These are phyloP conservation scores for Calocybe gangraenosa DNA, from an alignment of 768 basidiomycete genomes.

Conservation along the genomic window DNA sequence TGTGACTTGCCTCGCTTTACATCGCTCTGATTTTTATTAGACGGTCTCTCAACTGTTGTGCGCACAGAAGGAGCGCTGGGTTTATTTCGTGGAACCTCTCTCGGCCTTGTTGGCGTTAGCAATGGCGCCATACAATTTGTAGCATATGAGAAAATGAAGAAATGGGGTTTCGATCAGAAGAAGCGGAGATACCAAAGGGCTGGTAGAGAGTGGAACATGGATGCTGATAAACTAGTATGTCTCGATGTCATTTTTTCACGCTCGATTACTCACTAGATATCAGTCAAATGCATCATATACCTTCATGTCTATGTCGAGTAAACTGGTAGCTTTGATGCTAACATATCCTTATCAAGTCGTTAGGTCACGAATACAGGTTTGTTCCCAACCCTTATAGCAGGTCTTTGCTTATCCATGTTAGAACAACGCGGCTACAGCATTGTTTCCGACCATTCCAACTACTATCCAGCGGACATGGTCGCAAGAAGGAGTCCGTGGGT, in stretches of 20 bases:
- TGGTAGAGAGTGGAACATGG: slow-evolving; percentile 62
- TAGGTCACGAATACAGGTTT: slow-evolving; percentile 87
- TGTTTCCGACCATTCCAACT: slow-evolving; percentile 81
- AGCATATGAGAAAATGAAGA: slow-evolving; percentile 94
- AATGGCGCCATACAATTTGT: slow-evolving; percentile 97
- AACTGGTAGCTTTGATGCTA: slow-evolving; percentile 72
- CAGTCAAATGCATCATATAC: slow-evolving; percentile 93
- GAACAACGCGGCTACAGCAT: slow-evolving; percentile 61
- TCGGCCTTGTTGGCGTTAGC: slow-evolving; percentile 89
- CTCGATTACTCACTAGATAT: neutral
- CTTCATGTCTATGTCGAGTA: slow-evolving; percentile 87
- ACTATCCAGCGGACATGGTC: slow-evolving; percentile 79
- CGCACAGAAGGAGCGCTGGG: slow-evolving; percentile 73
- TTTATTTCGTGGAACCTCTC: slow-evolving; percentile 80
- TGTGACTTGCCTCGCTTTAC: neutral
- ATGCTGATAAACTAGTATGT: slow-evolving; percentile 85
- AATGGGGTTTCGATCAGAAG: slow-evolving; percentile 81
- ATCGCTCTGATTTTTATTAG: slow-evolving; percentile 20
- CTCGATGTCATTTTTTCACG: neutral
- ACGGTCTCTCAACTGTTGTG: slow-evolving; percentile 70
- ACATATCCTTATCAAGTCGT: slow-evolving; percentile 99
- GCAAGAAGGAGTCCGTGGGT: slow-evolving; percentile 77
- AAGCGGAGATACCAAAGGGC: slow-evolving; percentile 52
- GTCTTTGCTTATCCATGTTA: slow-evolving; percentile 20
- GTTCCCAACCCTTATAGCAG: slow-evolving; percentile 13